Percentiles rank a stretch among this genome's conserved stretches.
Conservation (phyloP, 176 grass and related monocot species). For the Juncus effusus region DNA sequence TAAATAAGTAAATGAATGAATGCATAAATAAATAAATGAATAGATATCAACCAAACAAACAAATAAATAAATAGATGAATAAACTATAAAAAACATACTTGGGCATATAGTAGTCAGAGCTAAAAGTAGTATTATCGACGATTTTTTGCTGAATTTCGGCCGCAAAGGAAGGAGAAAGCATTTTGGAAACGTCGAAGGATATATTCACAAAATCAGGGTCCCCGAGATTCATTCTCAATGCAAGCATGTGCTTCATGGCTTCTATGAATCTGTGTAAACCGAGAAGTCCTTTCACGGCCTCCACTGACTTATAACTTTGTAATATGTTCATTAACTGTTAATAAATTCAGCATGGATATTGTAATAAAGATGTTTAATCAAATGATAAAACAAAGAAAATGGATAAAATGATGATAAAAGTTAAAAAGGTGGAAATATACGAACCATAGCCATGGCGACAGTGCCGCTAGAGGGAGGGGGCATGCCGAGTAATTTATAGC, state of each 20-base stretch:
- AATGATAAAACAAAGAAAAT: no score
- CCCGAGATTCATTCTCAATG: slow-evolving; percentile 61
- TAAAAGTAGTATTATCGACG: slow-evolving; percentile 72
- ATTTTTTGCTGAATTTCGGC: slow-evolving; percentile 43
- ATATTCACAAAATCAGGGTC: slow-evolving; percentile 71
- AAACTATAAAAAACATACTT: slow-evolving; percentile 32
- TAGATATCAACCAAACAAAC: no score
- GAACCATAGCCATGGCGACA: slow-evolving; percentile 57
- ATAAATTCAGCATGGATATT: background rate
- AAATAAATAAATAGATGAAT: no score
- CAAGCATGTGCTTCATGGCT: slow-evolving; percentile 77
- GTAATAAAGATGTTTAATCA: no score
- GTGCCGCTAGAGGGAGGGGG: slow-evolving; percentile 86
- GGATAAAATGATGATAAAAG: background rate
- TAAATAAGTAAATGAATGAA: no score
- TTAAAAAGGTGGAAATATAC: background rate
- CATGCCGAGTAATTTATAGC: slow-evolving; percentile 76
- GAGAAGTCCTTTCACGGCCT: slow-evolving; percentile 48
- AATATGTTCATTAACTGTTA: slow-evolving; percentile 59
- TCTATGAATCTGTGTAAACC: slow-evolving; percentile 73
- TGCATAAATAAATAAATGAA: no score
- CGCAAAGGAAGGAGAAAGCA: slow-evolving; percentile 65
- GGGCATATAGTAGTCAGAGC: slow-evolving; percentile 58
- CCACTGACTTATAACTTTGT: slow-evolving; percentile 52
- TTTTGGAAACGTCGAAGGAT: slow-evolving; percentile 38